Percentiles rank a stretch among this genome's conserved stretches.
Evolutionary conservation across 768 basidiomycete species (phyloP).

Genomic region (Candolleomyces aberdarensis): DNA sequence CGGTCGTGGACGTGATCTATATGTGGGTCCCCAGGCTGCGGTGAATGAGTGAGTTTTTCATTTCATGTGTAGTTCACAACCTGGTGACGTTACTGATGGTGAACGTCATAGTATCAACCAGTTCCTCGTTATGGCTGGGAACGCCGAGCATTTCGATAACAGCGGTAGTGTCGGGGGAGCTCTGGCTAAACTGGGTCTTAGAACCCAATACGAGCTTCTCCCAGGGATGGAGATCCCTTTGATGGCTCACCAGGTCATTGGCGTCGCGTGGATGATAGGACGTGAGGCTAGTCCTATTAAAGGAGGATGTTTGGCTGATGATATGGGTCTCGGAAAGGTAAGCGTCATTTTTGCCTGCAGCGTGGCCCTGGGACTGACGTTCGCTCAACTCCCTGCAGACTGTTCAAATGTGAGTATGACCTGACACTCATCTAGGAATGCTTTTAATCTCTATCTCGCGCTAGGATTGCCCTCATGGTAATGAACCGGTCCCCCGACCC

Average conservation of each 20-base stretch:
- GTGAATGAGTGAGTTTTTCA: slow-evolving; percentile 45
- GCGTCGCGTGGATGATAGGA: slow-evolving; percentile 60
- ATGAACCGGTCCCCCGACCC: slow-evolving; percentile 50
- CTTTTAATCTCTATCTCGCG: slow-evolving; percentile 5
- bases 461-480: slow-evolving; percentile 57
- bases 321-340: slow-evolving; percentile 63
- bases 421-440: background rate
- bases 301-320: slow-evolving; percentile 51
- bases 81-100: background rate
- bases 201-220: slow-evolving; percentile 42
- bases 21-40: slow-evolving; percentile 42
- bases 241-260: slow-evolving; percentile 69
- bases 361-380: slow-evolving; percentile 2
- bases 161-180: slow-evolving; percentile 59
- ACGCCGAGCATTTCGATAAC: slow-evolving; percentile 55
- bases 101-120: slow-evolving; percentile 41
- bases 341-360: slow-evolving; percentile 4
- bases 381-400: slow-evolving; percentile 29
- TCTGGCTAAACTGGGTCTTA: slow-evolving; percentile 49
- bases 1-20: slow-evolving; percentile 44
- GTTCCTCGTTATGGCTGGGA: slow-evolving; percentile 53
- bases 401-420: slow-evolving; percentile 40
- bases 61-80: background rate
- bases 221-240: slow-evolving; percentile 59
- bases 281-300: slow-evolving; percentile 38